Evolutionary conservation across 345 rosid species (phyloP).

Genomic region (Eucalyptus erythrocorys): DNA sequence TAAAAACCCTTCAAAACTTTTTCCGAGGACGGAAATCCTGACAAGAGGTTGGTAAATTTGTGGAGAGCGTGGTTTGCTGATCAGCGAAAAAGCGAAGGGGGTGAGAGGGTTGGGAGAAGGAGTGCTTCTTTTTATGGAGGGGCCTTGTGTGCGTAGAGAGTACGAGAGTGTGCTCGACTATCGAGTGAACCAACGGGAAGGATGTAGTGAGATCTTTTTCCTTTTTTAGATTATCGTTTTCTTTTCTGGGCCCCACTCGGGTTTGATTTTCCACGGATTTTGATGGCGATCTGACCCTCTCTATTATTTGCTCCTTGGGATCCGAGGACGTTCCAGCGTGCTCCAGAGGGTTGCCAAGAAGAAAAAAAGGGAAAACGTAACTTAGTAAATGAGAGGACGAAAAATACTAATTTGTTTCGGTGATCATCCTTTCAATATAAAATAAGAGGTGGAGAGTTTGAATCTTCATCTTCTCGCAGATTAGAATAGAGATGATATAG

Average conservation of each 20-base stretch:
- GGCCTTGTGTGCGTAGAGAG: rapidly evolving
- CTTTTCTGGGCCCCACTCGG: neutral
- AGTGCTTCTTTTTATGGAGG: neutral
- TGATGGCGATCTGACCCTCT: neutral
- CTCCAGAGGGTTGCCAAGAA: neutral
- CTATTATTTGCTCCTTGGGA: neutral
- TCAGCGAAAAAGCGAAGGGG: neutral
- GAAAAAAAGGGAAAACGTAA: neutral
- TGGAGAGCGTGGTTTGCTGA: neutral
- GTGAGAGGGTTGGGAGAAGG: neutral
- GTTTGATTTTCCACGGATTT: neutral
- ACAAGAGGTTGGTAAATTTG: neutral
- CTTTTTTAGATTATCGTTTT: neutral
- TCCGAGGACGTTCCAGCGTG: neutral
- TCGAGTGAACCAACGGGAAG: neutral
- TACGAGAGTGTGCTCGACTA: neutral
- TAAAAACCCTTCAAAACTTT: neutral
- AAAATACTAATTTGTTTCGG: too few species aligned
- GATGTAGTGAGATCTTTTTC: neutral
- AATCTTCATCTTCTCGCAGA: too few species aligned
- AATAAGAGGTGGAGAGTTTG: too few species aligned
- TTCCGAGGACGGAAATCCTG: neutral
- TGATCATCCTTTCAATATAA: too few species aligned
- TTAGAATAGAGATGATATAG: too few species aligned
- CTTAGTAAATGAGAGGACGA: too few species aligned